A percentile compares a stretch with the other conserved stretches of the same genome.
Conservation (phyloP, 345 rosid species). For the Pugionium dolabratum region DNA sequence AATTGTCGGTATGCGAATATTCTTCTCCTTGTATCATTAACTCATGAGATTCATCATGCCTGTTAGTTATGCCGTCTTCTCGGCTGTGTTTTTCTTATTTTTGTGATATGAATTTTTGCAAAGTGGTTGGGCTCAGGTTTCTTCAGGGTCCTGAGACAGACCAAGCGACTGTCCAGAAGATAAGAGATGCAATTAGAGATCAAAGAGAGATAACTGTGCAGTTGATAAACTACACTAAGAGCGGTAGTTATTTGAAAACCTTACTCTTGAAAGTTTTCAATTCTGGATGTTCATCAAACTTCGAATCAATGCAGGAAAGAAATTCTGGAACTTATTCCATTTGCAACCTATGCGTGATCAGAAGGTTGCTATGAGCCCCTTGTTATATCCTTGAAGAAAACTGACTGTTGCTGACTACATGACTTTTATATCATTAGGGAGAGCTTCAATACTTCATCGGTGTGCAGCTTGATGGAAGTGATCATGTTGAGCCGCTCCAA, state of each 20-base stretch:
- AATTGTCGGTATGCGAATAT: conserved; percentile 77
- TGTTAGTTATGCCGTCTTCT: conserved; percentile 29
- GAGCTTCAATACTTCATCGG: conserved; percentile 99
- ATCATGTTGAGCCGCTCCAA: conserved; percentile 79
- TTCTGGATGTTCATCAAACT: conserved; percentile 19
- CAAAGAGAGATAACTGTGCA: conserved; percentile 93
- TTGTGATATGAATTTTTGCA: conserved; percentile 30
- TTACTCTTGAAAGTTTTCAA: not conserved
- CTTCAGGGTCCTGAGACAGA: conserved; percentile 99
- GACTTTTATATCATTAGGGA: conserved; percentile 54
- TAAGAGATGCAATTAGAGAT: conserved; percentile 89
- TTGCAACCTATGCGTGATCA: conserved; percentile 99
- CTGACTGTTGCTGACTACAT: conserved; percentile 25
- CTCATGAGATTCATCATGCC: conserved; percentile 13
- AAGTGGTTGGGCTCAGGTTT: conserved; percentile 55
- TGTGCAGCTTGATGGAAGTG: conserved; percentile 97
- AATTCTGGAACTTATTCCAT: conserved; percentile 98
- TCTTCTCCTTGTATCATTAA: conserved; percentile 20
- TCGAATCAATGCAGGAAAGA: conserved; percentile 68
- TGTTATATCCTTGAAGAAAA: conserved; percentile 12
- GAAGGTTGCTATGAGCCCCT: conserved; percentile 48
- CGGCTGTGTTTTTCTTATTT: conserved; percentile 12
- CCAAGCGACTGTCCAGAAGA: conserved; percentile 69
- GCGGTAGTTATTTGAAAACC: conserved; percentile 51
- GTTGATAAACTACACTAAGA: conserved; percentile 94